Conservation (phyloP, 2,329 filamentous ascomycete species). For the Sclerotinia borealis region DNA sequence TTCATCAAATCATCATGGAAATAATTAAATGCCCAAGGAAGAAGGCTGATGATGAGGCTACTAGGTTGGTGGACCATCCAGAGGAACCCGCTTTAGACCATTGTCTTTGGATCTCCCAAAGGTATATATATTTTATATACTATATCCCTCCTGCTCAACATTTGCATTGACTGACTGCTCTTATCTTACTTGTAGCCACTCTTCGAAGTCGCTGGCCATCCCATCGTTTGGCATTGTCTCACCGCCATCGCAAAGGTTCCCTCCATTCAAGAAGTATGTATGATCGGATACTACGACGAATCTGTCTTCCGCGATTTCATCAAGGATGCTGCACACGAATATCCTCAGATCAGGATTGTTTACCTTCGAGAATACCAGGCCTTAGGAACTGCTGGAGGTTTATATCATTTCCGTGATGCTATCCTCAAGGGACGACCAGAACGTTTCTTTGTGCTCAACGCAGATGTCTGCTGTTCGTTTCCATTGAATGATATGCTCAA, state of each 20-base stretch:
- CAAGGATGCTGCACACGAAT: slow-evolving; percentile 78
- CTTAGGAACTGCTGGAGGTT: slow-evolving; percentile 86
- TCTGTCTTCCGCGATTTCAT: slow-evolving; percentile 96
- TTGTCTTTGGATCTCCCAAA: slow-evolving; percentile 94
- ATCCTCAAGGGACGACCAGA: slow-evolving; percentile 95
- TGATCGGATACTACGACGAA: slow-evolving; percentile 99
- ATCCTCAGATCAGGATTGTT: slow-evolving; percentile 82
- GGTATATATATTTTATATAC: slow-evolving; percentile 43
- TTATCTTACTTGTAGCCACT: slow-evolving; percentile 61
- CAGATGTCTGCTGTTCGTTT: slow-evolving; percentile 98
- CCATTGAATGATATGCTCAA: slow-evolving; percentile 92
- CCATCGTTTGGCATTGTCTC: slow-evolving; percentile 97
- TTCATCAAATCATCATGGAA: slow-evolving; percentile 23
- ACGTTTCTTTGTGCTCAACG: slow-evolving; percentile 94
- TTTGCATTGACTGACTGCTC: not conserved
- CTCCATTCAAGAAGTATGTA: slow-evolving; percentile 90
- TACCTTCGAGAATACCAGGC: slow-evolving; percentile 98
- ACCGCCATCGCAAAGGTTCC: slow-evolving; percentile 85
- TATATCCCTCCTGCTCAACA: slow-evolving; percentile 6
- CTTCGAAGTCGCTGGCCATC: slow-evolving; percentile 96
- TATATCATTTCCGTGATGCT: slow-evolving; percentile 98
- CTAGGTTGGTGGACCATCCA: slow-evolving; percentile 88
- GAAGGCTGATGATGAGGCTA: slow-evolving; percentile 13
- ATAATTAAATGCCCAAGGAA: not conserved
- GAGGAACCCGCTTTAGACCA: slow-evolving; percentile 92